Base-by-base conservation (phyloP, 2,329 filamentous ascomycete genomes). In the Ascochyta koolunga region DNA sequence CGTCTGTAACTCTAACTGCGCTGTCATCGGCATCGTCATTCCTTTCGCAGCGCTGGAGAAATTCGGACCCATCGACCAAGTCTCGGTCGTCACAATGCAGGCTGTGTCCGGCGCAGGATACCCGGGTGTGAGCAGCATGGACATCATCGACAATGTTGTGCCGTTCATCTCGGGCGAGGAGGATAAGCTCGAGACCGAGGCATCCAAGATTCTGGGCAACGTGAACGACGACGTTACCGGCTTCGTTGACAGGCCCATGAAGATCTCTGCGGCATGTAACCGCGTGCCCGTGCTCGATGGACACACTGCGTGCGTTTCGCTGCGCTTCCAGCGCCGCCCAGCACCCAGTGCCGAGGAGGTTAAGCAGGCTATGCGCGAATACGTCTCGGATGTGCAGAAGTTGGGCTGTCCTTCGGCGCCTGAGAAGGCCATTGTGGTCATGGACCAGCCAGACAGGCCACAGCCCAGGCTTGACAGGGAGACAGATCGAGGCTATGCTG, bases 1-100 rank as follows among this genome's bases (percentile, higher is more conserved):
- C 32, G 91, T 97, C 56, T 98, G 93, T 84, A 98, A 98, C 81
- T 96, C 91, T 62, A 98, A 98, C 80, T 99, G 95, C 79, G 93
- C 93, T 51, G 93, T 97, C 70, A 96, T 98, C 68, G 93, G 93
- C 41, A 86, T 98, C 54, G 93, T 97, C 57, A 96, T 96, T 60
- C 95, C 95, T 21, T 93, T 97, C 71, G 92, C 92, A 10, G 93
- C 93, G 15, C 85, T 98, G 31, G 85, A 88, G 46, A 87, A 85
- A 66, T 96, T 98, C 69, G 95, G 93, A 38, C 87, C 88, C n/a
- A 81, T 88, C 25, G 82, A 84, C 61, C 78, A 83, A 67, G 89
- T 96, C 64, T 89, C 90, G 58, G 90, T 98, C 46, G 92, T 97
- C 66, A 98, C 95, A 37, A 87, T 96, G 83, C 95, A 98, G 79